Percentiles rank a stretch among this genome's conserved stretches.
phyloP scores from a whole-genome alignment of 306 rosid genomes.

The Lathyrus aphaca region DNA sequence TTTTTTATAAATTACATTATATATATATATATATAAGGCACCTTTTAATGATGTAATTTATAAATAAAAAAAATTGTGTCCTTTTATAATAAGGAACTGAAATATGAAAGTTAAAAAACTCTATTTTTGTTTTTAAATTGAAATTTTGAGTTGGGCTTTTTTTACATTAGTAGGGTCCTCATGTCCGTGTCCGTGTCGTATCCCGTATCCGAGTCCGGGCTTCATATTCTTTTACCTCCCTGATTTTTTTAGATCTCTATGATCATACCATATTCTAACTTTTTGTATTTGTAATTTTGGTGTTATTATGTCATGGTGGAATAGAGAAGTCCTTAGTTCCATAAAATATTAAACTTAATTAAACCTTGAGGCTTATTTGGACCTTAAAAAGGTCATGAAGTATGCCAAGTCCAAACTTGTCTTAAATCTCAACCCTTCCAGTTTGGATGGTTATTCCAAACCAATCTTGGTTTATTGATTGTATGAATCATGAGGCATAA shows the following conservation, averaged over 20 bases:
- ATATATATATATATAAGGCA: no score
- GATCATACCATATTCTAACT: not conserved
- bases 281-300: not conserved
- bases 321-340: not conserved
- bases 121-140: no score
- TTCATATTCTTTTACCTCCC: not conserved
- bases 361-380: not conserved
- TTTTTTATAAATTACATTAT: no score
- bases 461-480: not conserved
- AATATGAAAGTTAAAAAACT: no score
- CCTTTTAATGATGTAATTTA: no score
- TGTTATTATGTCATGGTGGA: not conserved
- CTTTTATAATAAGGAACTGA: no score
- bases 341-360: not conserved
- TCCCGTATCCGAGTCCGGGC: no score
- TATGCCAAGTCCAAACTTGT: not conserved
- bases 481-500: not conserved
- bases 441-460: not conserved
- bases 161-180: no score
- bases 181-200: no score
- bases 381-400: not conserved
- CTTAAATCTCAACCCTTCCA: conserved; percentile 8
- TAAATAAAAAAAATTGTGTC: no score
- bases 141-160: no score
- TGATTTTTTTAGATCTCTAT: not conserved